A percentile compares a stretch with the other conserved stretches of the same genome.
These are phyloP conservation scores for Acacia acuminata DNA, from an alignment of 306 rosid species.

Conservation along the genomic window DNA sequence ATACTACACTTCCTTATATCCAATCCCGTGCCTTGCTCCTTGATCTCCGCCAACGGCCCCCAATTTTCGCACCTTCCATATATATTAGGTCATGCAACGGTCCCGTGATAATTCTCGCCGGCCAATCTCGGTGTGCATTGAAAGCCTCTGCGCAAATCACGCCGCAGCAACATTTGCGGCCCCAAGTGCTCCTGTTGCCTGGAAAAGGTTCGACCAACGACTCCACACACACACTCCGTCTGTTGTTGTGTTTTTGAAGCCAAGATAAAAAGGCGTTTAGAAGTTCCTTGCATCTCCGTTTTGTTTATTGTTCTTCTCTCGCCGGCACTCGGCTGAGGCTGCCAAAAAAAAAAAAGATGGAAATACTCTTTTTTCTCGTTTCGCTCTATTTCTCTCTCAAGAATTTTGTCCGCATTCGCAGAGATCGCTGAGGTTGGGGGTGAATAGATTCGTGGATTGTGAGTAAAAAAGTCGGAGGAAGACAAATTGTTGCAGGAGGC, in stretches of 20 bases:
- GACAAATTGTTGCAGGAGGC: slow-evolving; percentile 95
- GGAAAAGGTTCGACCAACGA: too few species aligned
- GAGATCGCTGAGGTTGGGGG: slow-evolving; percentile 39
- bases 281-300: slow-evolving; percentile 19
- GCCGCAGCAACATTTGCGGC: too few species aligned
- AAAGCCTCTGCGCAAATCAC: too few species aligned
- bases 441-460: slow-evolving; percentile 16
- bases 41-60: too few species aligned
- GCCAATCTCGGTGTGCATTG: too few species aligned
- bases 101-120: too few species aligned
- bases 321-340: slow-evolving; percentile 42
- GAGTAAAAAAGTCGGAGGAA: slow-evolving; percentile 78
- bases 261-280: slow-evolving; percentile 39
- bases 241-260: slow-evolving; percentile 48
- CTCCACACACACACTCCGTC: slow-evolving; percentile 15
- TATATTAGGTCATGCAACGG: too few species aligned
- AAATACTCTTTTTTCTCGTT: neutral
- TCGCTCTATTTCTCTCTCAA: slow-evolving; percentile 21
- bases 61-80: too few species aligned
- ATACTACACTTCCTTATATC: too few species aligned
- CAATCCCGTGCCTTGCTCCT: too few species aligned
- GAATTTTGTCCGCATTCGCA: slow-evolving; percentile 16
- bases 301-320: slow-evolving; percentile 27
- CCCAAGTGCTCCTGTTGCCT: too few species aligned
- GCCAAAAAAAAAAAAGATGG: neutral